phyloP scores from a whole-genome alignment of 768 basidiomycete genomes.

The Pleurotus tuoliensis region DNA sequence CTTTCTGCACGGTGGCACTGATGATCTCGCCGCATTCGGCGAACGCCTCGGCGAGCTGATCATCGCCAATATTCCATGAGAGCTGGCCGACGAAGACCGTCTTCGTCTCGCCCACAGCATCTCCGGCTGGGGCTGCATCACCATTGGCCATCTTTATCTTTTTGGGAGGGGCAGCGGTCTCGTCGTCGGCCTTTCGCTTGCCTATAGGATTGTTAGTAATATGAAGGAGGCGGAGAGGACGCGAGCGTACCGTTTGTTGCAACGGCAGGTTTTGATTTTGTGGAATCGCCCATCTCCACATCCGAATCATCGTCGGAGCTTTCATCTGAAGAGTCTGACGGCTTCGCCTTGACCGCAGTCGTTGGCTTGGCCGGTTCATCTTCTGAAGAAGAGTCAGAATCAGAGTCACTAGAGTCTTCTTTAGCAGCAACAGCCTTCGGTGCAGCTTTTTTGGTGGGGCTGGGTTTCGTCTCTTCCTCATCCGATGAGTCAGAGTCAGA shows the following conservation, averaged over 20 bases:
- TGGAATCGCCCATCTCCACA: slow-evolving; percentile 54
- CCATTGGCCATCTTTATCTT: slow-evolving; percentile 76
- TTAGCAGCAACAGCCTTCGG: not conserved
- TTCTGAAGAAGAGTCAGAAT: slow-evolving; percentile 6
- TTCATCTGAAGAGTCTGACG: slow-evolving; percentile 22
- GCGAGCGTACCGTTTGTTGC: slow-evolving; percentile 28
- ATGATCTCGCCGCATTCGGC: slow-evolving; percentile 84
- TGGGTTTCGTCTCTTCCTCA: slow-evolving; percentile 13
- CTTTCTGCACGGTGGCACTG: slow-evolving; percentile 84
- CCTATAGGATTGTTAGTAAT: slow-evolving; percentile 26
- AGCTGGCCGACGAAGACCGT: slow-evolving; percentile 90
- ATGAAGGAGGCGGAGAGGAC: slow-evolving; percentile 1
- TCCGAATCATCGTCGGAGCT: slow-evolving; percentile 45
- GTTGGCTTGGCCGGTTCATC: not conserved
- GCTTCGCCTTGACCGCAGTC: slow-evolving; percentile 20
- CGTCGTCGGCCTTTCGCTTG: slow-evolving; percentile 81
- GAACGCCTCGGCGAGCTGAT: slow-evolving; percentile 91
- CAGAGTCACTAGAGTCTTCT: not conserved
- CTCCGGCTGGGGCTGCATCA: slow-evolving; percentile 35
- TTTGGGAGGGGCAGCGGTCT: slow-evolving; percentile 60
- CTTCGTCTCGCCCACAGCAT: slow-evolving; percentile 36
- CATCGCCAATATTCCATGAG: slow-evolving; percentile 96
- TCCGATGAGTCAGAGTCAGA: slow-evolving; percentile 18
- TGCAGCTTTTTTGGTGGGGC: slow-evolving; percentile 13
- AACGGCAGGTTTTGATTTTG: slow-evolving; percentile 19